Base-by-base conservation (phyloP, 129 eudicot genomes). In the Flaveria trinervia region DNA sequence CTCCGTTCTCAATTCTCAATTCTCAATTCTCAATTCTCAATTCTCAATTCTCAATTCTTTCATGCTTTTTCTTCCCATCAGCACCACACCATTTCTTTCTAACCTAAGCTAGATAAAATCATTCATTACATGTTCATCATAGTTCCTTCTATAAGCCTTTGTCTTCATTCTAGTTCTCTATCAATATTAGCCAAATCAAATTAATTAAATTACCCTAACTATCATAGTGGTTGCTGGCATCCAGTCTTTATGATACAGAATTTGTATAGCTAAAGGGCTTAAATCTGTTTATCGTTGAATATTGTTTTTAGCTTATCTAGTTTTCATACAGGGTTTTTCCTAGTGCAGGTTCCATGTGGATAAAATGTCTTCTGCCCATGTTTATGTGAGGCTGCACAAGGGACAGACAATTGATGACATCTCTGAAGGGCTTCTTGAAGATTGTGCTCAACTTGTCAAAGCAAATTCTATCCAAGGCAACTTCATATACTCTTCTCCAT, bases 281-380 rank as follows among this genome's bases (percentile, higher is more conserved):
- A 23, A 61, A 22, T 22, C 9, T 66, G 48, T 9, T 66, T 73
- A 49, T 65, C 55, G 57, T 55, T 66, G 68, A 71, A 55, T 65
- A 77, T 64, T 70, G 76, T 72, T 62, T 25, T 39, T 82, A 44
- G 81, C 80, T 80, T 71, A 64, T 64, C 20, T 73, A 71, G 77
- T 84, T 68, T 66, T 65, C 80, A 46, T 79, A 89, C 83, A 65
- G 86, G 85, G 64, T 83, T 73, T 82, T 73, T 75, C 80, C 79
- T 81, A 22, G 41, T 74, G 80, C 85, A 94, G 98, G 98, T 94
- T 94, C 79, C 98, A 94, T 78, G 98, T 94, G 84, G 98, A 94
- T 76, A 94, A 94, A 79, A 94, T 94, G 97, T 94, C 98, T 30
- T 94, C 98, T 30, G 98, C 98, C 72, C 98, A 94, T 78, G 98